A percentile compares a stretch with the other conserved stretches of the same genome.
phyloP scores from a whole-genome alignment of 768 basidiomycete genomes.

The Glaciozyma martinii region DNA sequence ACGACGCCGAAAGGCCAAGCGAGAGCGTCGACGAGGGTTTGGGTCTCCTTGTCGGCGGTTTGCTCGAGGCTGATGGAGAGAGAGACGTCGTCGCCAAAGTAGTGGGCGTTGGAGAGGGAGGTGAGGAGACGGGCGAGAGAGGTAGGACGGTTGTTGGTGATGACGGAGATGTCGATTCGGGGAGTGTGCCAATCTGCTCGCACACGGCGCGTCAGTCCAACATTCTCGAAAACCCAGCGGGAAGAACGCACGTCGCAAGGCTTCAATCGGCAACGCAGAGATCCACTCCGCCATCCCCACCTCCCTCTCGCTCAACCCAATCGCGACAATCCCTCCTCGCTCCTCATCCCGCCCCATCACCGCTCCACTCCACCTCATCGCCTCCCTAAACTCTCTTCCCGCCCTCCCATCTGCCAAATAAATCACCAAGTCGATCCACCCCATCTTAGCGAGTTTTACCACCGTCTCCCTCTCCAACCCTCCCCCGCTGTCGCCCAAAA shows the following conservation, averaged over 20 bases:
- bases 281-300: conserved; percentile 56
- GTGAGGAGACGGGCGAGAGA: conserved; percentile 60
- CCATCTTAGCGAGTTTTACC: conserved; percentile 12
- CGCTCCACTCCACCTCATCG: conserved; percentile 17
- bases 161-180: conserved; percentile 58
- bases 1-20: conserved; percentile 56
- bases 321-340: conserved; percentile 5
- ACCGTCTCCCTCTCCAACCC: too few species aligned
- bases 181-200: conserved; percentile 64
- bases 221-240: background rate
- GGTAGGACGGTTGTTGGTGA: conserved; percentile 64
- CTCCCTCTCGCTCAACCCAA: conserved; percentile 39
- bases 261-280: conserved; percentile 49
- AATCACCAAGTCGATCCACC: conserved; percentile 5
- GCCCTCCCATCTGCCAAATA: conserved; percentile 14
- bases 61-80: conserved; percentile 69
- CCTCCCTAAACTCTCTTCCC: conserved; percentile 24
- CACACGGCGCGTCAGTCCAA: conserved; percentile 9
- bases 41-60: conserved; percentile 56
- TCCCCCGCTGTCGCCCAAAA: too few species aligned
- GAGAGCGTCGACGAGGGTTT: conserved; percentile 47
- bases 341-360: conserved; percentile 18
- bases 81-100: conserved; percentile 59
- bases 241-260: conserved; percentile 51
- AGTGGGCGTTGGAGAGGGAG: conserved; percentile 53